Percentiles rank a stretch among this genome's conserved stretches.
These are phyloP conservation scores for Mollisiaceae sp. DNA, from an alignment of 2,329 filamentous ascomycete genomes.

Conservation along the genomic window DNA sequence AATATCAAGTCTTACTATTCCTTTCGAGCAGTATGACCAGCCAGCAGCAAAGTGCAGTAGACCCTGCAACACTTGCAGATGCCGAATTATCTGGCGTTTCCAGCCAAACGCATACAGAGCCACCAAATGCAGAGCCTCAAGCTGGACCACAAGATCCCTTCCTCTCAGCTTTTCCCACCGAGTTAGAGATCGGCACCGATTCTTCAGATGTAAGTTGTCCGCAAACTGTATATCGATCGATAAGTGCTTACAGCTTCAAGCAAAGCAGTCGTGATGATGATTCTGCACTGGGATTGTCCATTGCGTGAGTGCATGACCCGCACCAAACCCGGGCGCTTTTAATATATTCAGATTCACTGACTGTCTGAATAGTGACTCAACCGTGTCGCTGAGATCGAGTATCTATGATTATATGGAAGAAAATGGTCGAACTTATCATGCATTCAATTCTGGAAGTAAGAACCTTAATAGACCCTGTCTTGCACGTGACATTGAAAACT, in stretches of 20 bases:
- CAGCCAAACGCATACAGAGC: not conserved
- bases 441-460: conserved; percentile 45
- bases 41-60: not conserved
- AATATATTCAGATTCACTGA: not conserved
- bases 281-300: conserved; percentile 19
- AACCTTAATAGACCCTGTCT: not conserved
- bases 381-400: conserved; percentile 25
- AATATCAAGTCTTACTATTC: too few relatives aligned
- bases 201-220: conserved; percentile 18
- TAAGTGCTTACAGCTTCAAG: conserved; percentile 11
- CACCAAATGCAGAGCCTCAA: not conserved
- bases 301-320: conserved; percentile 14
- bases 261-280: conserved; percentile 20
- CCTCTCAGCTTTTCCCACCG: conserved; percentile 18
- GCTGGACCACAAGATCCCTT: not conserved
- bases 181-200: conserved; percentile 25
- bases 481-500: conserved; percentile 4
- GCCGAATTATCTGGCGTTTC: not conserved
- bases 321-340: not conserved
- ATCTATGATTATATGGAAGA: conserved; percentile 31
- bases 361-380: conserved; percentile 18
- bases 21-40: not conserved
- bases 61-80: not conserved
- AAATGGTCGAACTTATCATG: conserved; percentile 35
- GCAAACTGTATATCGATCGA: not conserved